phyloP scores from a whole-genome alignment of 2,329 filamentous ascomycete genomes.

The Fusarium tricinctum region DNA sequence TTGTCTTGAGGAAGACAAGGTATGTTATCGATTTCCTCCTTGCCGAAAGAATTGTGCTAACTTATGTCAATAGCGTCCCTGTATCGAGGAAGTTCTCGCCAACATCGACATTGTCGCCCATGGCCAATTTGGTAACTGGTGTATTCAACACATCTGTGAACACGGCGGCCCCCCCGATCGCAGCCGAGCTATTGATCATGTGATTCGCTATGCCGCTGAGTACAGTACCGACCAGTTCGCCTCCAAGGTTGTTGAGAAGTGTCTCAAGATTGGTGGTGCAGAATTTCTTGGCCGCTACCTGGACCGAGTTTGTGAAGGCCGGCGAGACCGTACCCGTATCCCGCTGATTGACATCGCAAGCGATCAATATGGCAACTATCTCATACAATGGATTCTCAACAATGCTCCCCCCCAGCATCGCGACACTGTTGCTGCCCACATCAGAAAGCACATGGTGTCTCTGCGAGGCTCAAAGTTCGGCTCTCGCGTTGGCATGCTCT shows the following conservation, averaged over 20 bases:
- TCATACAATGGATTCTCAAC: constrained; percentile 96
- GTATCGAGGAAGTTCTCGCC: constrained; percentile 93
- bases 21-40: constrained; percentile 58
- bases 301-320: constrained; percentile 92
- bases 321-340: constrained; percentile 91
- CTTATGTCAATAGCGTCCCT: constrained; percentile 78
- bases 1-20: constrained; percentile 98
- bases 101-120: constrained; percentile 98
- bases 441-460: constrained; percentile 99
- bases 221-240: constrained; percentile 99
- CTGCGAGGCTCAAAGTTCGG: constrained; percentile 98
- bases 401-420: constrained; percentile 89
- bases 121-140: constrained; percentile 99
- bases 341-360: constrained; percentile 98
- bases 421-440: constrained; percentile 92
- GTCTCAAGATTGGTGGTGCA: constrained; percentile 91
- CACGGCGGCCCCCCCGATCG: constrained; percentile 93
- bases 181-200: constrained; percentile 93
- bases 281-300: constrained; percentile 95
- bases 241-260: constrained; percentile 99
- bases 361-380: constrained; percentile 98
- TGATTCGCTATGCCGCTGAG: constrained; percentile 91
- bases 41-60: constrained; percentile 30
- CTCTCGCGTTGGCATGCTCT: constrained; percentile 98
- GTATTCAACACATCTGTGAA: constrained; percentile 99